These are phyloP conservation scores for Parietaria judaica DNA, from an alignment of 306 rosid species.

Conservation along the genomic window DNA sequence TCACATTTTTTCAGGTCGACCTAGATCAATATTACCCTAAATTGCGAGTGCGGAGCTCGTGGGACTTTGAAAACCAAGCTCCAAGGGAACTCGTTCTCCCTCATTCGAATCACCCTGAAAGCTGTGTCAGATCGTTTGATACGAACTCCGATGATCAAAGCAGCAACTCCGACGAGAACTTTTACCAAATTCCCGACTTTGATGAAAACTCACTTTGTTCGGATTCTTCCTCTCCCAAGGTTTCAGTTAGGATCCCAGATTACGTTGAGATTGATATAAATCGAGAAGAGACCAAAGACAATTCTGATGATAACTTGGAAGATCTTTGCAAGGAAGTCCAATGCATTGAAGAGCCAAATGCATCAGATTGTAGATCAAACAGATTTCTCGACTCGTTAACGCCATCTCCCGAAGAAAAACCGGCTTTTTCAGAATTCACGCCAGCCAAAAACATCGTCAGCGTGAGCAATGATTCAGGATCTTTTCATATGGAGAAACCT, in stretches of 20 bases:
- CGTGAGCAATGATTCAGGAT: conserved; percentile 24
- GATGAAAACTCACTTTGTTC: conserved; percentile 38
- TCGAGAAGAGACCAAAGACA: conserved; percentile 41
- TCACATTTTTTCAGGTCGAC: conserved; percentile 37
- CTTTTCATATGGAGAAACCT: conserved; percentile 37
- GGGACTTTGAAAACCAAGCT: conserved; percentile 48
- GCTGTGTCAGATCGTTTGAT: conserved; percentile 49
- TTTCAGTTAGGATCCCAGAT: conserved; percentile 27
- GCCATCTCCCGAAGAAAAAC: conserved; percentile 44
- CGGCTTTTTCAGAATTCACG: conserved; percentile 30
- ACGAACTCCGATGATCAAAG: conserved; percentile 70
- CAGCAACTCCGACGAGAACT: conserved; percentile 54
- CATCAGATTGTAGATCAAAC: conserved; percentile 33
- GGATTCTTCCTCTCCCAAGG: conserved; percentile 33
- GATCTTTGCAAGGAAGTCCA: conserved; percentile 70
- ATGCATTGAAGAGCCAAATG: conserved; percentile 54
- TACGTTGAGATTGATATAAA: conserved; percentile 26
- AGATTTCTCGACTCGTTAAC: conserved; percentile 34
- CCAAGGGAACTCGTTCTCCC: conserved; percentile 25
- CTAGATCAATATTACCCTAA: conserved; percentile 51
- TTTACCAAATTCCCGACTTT: conserved; percentile 55
- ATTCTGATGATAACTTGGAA: conserved; percentile 38
- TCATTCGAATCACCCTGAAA: conserved; percentile 26
- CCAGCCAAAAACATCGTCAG: conserved; percentile 31
- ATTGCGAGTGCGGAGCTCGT: conserved; percentile 41